These are phyloP conservation scores for Lactarius evosmus DNA, from an alignment of 768 basidiomycete genomes.

Conservation along the genomic window DNA sequence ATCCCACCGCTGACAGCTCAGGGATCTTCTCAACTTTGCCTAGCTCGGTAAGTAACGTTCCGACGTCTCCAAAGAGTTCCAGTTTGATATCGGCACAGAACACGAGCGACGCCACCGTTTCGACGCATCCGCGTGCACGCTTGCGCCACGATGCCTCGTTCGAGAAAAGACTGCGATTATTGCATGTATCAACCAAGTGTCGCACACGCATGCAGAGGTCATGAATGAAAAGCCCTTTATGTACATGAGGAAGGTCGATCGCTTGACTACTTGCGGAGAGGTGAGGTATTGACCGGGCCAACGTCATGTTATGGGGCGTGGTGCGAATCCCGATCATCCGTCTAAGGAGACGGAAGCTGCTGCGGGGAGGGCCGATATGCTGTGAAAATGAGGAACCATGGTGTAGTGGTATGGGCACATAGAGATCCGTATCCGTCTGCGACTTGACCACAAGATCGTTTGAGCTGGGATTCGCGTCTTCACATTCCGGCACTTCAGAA, in stretches of 20 bases:
- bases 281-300: no score
- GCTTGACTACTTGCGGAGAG: background rate
- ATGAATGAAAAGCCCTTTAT: no score
- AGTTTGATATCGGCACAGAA: slow-evolving; percentile 1
- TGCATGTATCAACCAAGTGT: slow-evolving; percentile 13
- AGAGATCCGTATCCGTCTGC: no score
- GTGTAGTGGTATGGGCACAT: no score
- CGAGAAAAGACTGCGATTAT: background rate
- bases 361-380: no score
- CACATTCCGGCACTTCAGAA: background rate
- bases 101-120: slow-evolving; percentile 9
- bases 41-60: slow-evolving; percentile 6
- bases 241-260: no score
- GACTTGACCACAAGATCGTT: background rate
- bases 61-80: slow-evolving; percentile 11
- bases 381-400: no score
- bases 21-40: slow-evolving; percentile 1
- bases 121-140: slow-evolving; percentile 21
- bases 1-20: background rate
- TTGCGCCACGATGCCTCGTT: slow-evolving; percentile 6
- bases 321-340: no score
- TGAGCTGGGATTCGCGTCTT: background rate
- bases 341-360: no score
- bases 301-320: no score
- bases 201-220: slow-evolving; percentile 15